phyloP scores from a whole-genome alignment of 257 asterid species.

The Solanum sejunctum region DNA sequence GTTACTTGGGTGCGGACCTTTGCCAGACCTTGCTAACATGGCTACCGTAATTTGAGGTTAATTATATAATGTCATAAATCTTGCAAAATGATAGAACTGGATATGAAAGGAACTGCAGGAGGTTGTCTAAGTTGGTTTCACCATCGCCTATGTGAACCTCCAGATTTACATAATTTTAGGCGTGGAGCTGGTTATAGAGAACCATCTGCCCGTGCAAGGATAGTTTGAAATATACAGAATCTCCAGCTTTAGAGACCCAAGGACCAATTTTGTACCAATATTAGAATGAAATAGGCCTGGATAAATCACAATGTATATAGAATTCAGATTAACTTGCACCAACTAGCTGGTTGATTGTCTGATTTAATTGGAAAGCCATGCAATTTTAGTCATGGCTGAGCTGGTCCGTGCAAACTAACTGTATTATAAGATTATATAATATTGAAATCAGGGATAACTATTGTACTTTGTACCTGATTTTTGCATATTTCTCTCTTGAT shows the following conservation, averaged over 20 bases:
- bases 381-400: not conserved
- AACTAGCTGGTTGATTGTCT: not conserved
- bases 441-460: not conserved
- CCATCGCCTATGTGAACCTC: not conserved
- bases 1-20: not conserved
- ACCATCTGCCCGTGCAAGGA: not conserved
- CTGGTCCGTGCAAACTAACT: not conserved
- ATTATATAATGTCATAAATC: not conserved
- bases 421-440: not conserved
- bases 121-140: not conserved
- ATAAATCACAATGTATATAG: not conserved
- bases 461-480: not conserved
- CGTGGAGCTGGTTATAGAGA: not conserved
- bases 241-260: not conserved
- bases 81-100: not conserved
- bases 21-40: not conserved
- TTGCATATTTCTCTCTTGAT: conserved; percentile 2
- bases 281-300: not conserved
- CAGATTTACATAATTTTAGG: not conserved
- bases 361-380: not conserved
- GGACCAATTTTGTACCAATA: not conserved
- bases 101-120: not conserved
- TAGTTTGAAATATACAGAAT: not conserved
- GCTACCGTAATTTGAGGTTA: not conserved
- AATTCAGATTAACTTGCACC: not conserved